Percentiles rank a stretch among this genome's conserved stretches.
Evolutionary conservation across 2,329 filamentous ascomycete species (phyloP).

Genomic region (Xylariaceae sp.): DNA sequence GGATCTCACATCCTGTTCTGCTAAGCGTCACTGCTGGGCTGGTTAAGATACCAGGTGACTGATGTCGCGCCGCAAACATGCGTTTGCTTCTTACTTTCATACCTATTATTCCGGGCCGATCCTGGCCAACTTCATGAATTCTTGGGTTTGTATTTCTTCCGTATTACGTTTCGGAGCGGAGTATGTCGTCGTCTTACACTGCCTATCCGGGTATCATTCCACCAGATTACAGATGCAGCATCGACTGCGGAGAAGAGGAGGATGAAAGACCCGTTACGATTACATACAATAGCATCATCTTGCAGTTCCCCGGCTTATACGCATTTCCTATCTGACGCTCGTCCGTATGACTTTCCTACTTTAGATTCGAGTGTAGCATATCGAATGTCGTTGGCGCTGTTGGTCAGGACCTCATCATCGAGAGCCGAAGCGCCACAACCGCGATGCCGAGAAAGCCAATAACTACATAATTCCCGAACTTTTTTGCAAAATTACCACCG

Average conservation of each 20-base stretch:
- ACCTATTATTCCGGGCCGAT: no score
- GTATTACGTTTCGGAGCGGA: not conserved
- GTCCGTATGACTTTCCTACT: not conserved
- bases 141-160: not conserved
- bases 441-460: conserved; percentile 4
- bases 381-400: not conserved
- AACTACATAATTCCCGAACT: not conserved
- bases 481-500: no score
- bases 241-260: not conserved
- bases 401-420: not conserved
- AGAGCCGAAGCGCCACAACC: conserved; percentile 15
- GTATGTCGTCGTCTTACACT: no score
- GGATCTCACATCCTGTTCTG: no score
- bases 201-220: no score
- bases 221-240: not conserved
- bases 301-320: not conserved
- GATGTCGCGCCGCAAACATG: conserved; percentile 6
- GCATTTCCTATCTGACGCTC: no score
- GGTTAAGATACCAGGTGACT: not conserved
- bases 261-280: not conserved
- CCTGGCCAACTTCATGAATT: not conserved
- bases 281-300: not conserved
- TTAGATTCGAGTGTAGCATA: no score
- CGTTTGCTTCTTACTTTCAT: not conserved
- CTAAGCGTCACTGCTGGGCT: no score